Percentiles rank a stretch among this genome's conserved stretches.
These are phyloP conservation scores for Erysimum pusillum DNA, from an alignment of 441 rosid genomes.

Conservation along the genomic window DNA sequence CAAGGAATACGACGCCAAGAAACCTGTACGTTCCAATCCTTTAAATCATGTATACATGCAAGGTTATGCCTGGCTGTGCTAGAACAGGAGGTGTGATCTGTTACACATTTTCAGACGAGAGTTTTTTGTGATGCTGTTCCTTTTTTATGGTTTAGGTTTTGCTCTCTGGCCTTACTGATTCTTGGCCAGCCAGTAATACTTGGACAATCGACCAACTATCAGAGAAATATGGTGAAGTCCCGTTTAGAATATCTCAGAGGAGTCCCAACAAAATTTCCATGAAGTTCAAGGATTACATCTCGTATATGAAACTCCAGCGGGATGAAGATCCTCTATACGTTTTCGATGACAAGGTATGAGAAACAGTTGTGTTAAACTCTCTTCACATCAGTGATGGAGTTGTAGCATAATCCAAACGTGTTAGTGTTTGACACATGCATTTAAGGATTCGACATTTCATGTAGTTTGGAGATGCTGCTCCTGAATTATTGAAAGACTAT, in stretches of 20 bases:
- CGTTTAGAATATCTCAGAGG: slow-evolving; percentile 89
- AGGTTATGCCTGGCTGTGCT: slow-evolving; percentile 5
- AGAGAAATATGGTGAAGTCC: slow-evolving; percentile 68
- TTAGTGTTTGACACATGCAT: slow-evolving; percentile 15
- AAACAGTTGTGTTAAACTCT: not conserved
- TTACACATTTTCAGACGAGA: slow-evolving; percentile 1
- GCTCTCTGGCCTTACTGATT: slow-evolving; percentile 79
- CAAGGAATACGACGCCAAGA: slow-evolving; percentile 64
- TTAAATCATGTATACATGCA: not conserved
- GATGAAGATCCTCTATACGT: slow-evolving; percentile 98
- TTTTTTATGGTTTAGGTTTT: slow-evolving; percentile 64
- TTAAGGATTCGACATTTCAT: slow-evolving; percentile 37
- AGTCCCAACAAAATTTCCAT: slow-evolving; percentile 70
- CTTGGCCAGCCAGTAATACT: slow-evolving; percentile 87
- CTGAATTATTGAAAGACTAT: slow-evolving; percentile 82
- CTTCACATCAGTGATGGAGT: slow-evolving; percentile 19
- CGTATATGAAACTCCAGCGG: slow-evolving; percentile 77
- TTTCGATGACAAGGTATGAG: slow-evolving; percentile 84
- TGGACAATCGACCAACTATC: slow-evolving; percentile 84
- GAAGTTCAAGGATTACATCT: slow-evolving; percentile 84
- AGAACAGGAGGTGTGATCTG: not conserved
- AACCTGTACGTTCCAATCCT: slow-evolving; percentile 65
- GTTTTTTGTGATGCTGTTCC: slow-evolving; percentile 23
- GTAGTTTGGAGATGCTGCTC: slow-evolving; percentile 92
- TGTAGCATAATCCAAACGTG: slow-evolving; percentile 20